Evolutionary conservation across 1,284 basidiomycete genomes (phyloP).

Genomic region (Exobasidium cylindrosporum): DNA sequence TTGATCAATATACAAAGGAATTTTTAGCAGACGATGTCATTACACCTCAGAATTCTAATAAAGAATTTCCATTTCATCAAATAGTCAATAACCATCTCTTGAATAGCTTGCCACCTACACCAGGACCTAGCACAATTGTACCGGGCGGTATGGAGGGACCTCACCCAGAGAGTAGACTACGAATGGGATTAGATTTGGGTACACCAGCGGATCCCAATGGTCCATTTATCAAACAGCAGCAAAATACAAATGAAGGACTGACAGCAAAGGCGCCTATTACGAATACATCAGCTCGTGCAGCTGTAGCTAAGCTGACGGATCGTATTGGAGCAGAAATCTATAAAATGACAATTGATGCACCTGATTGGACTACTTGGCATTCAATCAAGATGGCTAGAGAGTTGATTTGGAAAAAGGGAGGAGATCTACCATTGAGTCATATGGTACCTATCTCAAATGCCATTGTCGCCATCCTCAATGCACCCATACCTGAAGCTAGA

Average conservation of each 20-base stretch:
- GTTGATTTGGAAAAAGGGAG: slow-evolving; percentile 77
- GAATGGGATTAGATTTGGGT: slow-evolving; percentile 6
- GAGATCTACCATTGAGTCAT: slow-evolving; percentile 70
- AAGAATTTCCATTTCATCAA: neutral
- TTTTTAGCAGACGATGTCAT: slow-evolving; percentile 60
- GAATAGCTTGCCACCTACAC: slow-evolving; percentile 22
- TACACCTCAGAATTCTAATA: neutral
- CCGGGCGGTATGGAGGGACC: neutral
- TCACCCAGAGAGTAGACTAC: neutral
- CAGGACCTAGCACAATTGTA: slow-evolving; percentile 23
- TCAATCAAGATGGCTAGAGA: slow-evolving; percentile 83
- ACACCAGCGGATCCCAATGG: slow-evolving; percentile 1
- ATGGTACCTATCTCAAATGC: slow-evolving; percentile 83
- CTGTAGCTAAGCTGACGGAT: slow-evolving; percentile 82
- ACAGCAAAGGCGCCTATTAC: neutral
- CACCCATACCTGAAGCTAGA: neutral
- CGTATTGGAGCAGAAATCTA: slow-evolving; percentile 70
- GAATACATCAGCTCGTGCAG: slow-evolving; percentile 43
- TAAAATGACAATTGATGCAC: slow-evolving; percentile 80
- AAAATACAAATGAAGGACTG: neutral
- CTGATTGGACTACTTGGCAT: slow-evolving; percentile 86
- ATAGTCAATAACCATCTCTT: neutral
- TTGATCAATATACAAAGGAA: slow-evolving; percentile 72
- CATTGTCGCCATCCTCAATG: slow-evolving; percentile 46
- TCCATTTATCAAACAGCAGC: neutral